Conservation (phyloP, 768 basidiomycete species). For the Rhodosporidiobolus odoratus region DNA sequence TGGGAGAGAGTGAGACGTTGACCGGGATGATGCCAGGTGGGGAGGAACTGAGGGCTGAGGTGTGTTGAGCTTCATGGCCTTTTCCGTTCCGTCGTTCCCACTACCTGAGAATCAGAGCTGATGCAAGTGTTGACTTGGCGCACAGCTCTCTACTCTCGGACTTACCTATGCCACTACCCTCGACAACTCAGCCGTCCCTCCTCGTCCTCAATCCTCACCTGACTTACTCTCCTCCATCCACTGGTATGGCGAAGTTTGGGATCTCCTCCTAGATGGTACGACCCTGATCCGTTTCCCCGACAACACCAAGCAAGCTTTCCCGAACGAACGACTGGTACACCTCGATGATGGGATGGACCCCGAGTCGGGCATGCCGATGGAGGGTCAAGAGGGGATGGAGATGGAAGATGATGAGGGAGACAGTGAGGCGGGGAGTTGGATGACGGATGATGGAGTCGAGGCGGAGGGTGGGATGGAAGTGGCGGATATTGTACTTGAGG, state of each 20-base stretch:
- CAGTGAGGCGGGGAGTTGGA: slow-evolving; percentile 28
- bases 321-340: slow-evolving; percentile 64
- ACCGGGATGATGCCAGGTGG: slow-evolving; percentile 19
- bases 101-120: background rate
- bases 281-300: slow-evolving; percentile 50
- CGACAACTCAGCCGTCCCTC: slow-evolving; percentile 2
- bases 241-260: slow-evolving; percentile 84
- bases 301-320: slow-evolving; percentile 53
- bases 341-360: slow-evolving; percentile 78
- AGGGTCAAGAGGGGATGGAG: slow-evolving; percentile 42
- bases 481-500: background rate
- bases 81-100: background rate
- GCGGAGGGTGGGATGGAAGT: background rate
- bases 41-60: slow-evolving; percentile 25
- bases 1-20: slow-evolving; percentile 78
- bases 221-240: slow-evolving; percentile 45
- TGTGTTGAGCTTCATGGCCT: background rate
- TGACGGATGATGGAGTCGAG: slow-evolving; percentile 27
- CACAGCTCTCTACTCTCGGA: slow-evolving; percentile 33
- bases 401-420: slow-evolving; percentile 10
- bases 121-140: background rate
- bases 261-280: slow-evolving; percentile 54
- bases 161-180: slow-evolving; percentile 17
- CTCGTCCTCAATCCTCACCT: background rate
- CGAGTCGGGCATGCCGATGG: slow-evolving; percentile 56